Evolutionary conservation across 2,329 filamentous ascomycete species (phyloP), one percentile per base, ranked within the genome.

Genomic region (Dothideomycetidae sp.): DNA sequence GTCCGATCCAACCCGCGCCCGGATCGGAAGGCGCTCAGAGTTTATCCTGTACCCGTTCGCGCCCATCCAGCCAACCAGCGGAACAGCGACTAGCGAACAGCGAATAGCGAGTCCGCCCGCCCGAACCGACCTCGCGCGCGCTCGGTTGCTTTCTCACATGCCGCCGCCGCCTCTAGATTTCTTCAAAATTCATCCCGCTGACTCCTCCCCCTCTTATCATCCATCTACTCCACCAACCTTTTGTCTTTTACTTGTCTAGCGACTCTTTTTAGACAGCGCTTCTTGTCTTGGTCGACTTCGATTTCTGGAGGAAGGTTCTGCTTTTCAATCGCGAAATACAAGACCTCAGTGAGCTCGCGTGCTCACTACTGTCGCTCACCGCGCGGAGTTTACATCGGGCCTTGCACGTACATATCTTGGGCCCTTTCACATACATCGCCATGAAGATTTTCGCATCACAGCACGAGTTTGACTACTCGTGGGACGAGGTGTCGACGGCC

Each of bases 361-460:
- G 21, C 21, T n/a, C 21, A 7, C n/a, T n/a, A n/a, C n/a, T n/a
- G n/a, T n/a, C n/a, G n/a, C n/a, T n/a, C n/a, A n/a, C n/a, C n/a
- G n/a, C n/a, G n/a, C n/a, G n/a, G n/a, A n/a, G n/a, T n/a, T n/a
- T n/a, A n/a, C n/a, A n/a, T n/a, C n/a, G n/a, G n/a, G n/a, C n/a
- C n/a, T n/a, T n/a, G n/a, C n/a, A n/a, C n/a, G n/a, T n/a, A n/a
- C n/a, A n/a, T n/a, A n/a, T n/a, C n/a, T n/a, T n/a, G n/a, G n/a
- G n/a, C n/a, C n/a, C 21, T 26, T 26, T 26, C 16, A 32, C 33
- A n/a, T n/a, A n/a, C n/a, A n/a, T 17, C n/a, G n/a, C 21, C 3
- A 96, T 98, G 90, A 93, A 92, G 71, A 82, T 96, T 63, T 96
- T 96, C 55, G 82, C 83, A 50, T 92, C 84, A 53, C 68, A 70